Conservation (phyloP, 768 basidiomycete species). For the Leccinellum rugosiceps region DNA sequence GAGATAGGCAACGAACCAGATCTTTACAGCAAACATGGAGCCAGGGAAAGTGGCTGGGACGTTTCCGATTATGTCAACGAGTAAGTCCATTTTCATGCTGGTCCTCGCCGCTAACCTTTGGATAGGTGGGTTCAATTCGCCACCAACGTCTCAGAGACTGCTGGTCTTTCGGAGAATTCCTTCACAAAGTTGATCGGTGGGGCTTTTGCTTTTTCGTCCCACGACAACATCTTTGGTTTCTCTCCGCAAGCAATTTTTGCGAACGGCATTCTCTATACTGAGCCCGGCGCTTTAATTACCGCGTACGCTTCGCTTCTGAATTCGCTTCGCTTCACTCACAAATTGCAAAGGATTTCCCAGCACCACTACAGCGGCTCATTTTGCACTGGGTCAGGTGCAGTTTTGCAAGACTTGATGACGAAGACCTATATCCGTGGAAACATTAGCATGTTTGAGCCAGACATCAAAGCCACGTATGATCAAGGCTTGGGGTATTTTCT, state of each 20-base stretch:
- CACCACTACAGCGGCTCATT: conserved; percentile 56
- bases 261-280: conserved; percentile 46
- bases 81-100: conserved; percentile 32
- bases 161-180: conserved; percentile 36
- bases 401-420: conserved; percentile 64
- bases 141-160: conserved; percentile 42
- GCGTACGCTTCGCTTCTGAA: conserved; percentile 37
- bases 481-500: conserved; percentile 54
- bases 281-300: conserved; percentile 48
- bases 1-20: conserved; percentile 66
- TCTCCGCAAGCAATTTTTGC: conserved; percentile 60
- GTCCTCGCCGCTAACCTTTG: background rate
- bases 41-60: conserved; percentile 38
- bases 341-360: conserved; percentile 36
- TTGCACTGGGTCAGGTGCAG: conserved; percentile 49
- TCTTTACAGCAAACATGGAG: conserved; percentile 47
- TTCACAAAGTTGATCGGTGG: conserved; percentile 45
- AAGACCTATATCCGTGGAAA: conserved; percentile 58
- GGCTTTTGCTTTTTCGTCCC: conserved; percentile 50
- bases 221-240: conserved; percentile 42
- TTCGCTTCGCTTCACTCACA: background rate
- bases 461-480: conserved; percentile 48
- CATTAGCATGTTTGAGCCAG: conserved; percentile 47
- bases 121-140: conserved; percentile 56
- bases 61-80: conserved; percentile 45